These are phyloP conservation scores for Kwoniella mangroviensis DNA, from an alignment of 768 basidiomycete genomes.

Conservation along the genomic window DNA sequence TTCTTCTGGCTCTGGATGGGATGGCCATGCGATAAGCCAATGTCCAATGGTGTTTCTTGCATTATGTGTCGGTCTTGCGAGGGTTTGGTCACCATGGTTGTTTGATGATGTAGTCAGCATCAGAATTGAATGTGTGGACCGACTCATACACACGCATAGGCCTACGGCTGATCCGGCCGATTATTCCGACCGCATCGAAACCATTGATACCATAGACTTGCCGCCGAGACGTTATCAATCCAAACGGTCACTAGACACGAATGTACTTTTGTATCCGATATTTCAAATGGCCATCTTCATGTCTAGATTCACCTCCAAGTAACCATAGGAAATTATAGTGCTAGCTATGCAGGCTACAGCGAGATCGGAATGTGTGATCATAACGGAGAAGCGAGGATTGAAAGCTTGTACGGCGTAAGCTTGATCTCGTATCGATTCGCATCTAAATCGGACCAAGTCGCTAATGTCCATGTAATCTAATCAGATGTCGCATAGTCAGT, in stretches of 20 bases:
- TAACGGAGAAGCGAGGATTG: constrained; percentile 19
- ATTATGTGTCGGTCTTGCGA: neutral
- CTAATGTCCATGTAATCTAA: neutral
- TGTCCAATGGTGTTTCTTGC: neutral
- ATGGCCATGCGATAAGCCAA: neutral
- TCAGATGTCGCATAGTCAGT: constrained; percentile 23
- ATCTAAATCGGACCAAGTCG: neutral
- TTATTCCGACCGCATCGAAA: neutral
- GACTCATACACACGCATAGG: too few relatives aligned
- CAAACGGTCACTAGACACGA: constrained; percentile 2
- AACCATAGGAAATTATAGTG: neutral
- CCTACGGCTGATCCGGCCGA: neutral
- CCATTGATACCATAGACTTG: too few relatives aligned
- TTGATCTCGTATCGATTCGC: neutral
- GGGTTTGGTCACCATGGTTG: neutral
- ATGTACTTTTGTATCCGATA: neutral
- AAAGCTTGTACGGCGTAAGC: constrained; percentile 19
- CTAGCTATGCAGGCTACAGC: constrained; percentile 2
- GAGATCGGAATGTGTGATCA: neutral
- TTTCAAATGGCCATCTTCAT: neutral
- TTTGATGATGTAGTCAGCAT: neutral
- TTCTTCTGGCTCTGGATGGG: too few relatives aligned
- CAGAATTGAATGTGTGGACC: neutral
- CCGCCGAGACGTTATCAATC: neutral
- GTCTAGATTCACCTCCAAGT: neutral